phyloP scores from a whole-genome alignment of 768 basidiomycete species.

The Calocybe indica region DNA sequence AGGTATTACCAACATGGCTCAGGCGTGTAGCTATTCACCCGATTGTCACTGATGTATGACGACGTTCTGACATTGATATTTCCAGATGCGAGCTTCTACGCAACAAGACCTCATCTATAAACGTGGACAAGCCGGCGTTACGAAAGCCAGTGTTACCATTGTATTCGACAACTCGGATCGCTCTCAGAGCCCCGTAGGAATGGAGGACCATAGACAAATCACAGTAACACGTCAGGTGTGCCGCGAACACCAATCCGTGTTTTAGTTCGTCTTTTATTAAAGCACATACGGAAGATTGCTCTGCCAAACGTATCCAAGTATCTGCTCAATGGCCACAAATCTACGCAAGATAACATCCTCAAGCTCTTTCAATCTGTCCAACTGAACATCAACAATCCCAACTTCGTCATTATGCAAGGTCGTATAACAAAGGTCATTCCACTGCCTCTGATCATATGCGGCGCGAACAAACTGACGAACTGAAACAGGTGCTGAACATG shows the following conservation, averaged over 20 bases:
- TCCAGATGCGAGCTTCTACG: conserved; percentile 88
- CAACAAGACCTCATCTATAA: conserved; percentile 99
- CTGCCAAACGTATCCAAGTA: conserved; percentile 94
- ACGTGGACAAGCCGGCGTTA: conserved; percentile 94
- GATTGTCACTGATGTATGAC: background rate
- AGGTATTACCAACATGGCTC: conserved; percentile 96
- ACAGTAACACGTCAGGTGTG: conserved; percentile 93
- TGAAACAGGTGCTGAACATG: conserved; percentile 84
- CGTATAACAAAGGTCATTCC: conserved; percentile 87
- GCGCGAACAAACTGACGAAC: background rate
- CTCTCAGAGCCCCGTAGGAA: conserved; percentile 75
- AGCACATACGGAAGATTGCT: conserved; percentile 55
- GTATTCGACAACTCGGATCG: conserved; percentile 97
- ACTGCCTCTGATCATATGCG: background rate
- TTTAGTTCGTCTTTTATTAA: background rate
- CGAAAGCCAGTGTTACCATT: conserved; percentile 96
- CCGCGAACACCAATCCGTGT: background rate
- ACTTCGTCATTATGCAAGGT: conserved; percentile 99
- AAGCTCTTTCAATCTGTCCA: conserved; percentile 94
- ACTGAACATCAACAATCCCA: conserved; percentile 99
- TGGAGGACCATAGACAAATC: conserved; percentile 78
- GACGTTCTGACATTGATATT: conserved; percentile 7
- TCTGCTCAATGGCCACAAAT: conserved; percentile 92
- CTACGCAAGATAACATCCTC: conserved; percentile 79
- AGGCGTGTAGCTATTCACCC: conserved; percentile 37